Evolutionary conservation across 1,284 basidiomycete species (phyloP).

Genomic region (Ceratobasidium sp.): DNA sequence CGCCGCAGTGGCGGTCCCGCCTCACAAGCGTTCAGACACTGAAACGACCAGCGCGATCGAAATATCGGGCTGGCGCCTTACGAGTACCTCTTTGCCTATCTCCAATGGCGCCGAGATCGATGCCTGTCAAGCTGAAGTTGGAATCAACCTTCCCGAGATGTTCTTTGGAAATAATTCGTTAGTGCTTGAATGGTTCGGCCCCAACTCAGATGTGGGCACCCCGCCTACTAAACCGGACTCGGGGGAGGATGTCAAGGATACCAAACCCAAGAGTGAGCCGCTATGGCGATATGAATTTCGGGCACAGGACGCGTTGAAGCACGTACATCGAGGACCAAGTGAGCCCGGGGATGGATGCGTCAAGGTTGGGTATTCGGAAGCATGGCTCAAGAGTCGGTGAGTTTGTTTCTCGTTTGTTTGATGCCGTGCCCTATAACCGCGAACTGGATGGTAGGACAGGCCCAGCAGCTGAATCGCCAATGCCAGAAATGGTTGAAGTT

Average conservation of each 20-base stretch:
- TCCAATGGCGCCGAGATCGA: constrained; percentile 77
- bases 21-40: constrained; percentile 67
- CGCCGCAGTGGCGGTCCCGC: constrained; percentile 54
- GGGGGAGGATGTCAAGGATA: constrained; percentile 37
- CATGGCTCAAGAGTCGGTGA: constrained; percentile 88
- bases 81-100: constrained; percentile 70
- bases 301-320: constrained; percentile 70
- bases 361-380: constrained; percentile 91
- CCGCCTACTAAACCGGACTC: background rate
- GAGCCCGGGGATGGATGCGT: constrained; percentile 83
- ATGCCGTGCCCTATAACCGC: background rate
- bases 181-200: constrained; percentile 53
- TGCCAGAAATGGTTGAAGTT: constrained; percentile 73
- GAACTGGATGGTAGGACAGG: constrained; percentile 58
- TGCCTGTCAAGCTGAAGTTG: constrained; percentile 63
- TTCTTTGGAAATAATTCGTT: constrained; percentile 89
- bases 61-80: constrained; percentile 67
- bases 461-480: constrained; percentile 65
- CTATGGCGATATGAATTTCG: constrained; percentile 73
- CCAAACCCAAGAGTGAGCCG: constrained; percentile 50
- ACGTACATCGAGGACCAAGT: constrained; percentile 78
- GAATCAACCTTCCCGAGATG: constrained; percentile 94
- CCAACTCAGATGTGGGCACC: constrained; percentile 3
- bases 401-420: constrained; percentile 40
- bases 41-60: constrained; percentile 69